Base-by-base conservation (phyloP, 805 yeast genomes). In the Kluyveromyces dobzhanskii region DNA sequence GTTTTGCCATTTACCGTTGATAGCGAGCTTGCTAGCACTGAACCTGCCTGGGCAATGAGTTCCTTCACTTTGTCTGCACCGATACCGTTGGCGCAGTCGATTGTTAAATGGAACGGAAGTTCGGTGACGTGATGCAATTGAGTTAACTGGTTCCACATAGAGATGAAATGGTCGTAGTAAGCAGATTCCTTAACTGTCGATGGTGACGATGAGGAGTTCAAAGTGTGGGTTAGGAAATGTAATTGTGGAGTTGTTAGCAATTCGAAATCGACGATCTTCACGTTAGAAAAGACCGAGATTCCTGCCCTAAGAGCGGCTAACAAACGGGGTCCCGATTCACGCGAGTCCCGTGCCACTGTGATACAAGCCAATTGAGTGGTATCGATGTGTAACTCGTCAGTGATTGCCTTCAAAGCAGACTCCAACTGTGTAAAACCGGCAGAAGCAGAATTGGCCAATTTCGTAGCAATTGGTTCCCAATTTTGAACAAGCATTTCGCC, bases 51-150 rank as follows among this genome's bases (percentile, higher is more conserved):
- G 6, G 13, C 5, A n/a, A 27, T 27, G 16, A 27, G 16, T 12
- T 12, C n/a, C 6, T 12, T 14, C 19, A 79, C 66, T 55, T 83
- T 82, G 16, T 85, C 83, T 1, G 87, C 95, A 13, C 98, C 98
- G 29, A 92, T 85, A n/a, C 98, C 98, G 57, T 92, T 92, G 6
- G 98, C 98, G 29, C 87, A 79, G 63, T 92, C 98, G 14, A 92
- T 76, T 2, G 78, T 73, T 48, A 88, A 68, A 18, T 63, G 14
- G 61, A 38, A 50, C 8, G 44, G 39, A 7, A 50, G 42, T 7
- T 37, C 19, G 6, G 35, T 32, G 29, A 54, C 39, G 17, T 36
- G 39, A 34, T 50, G 41, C 19, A 54, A 25, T 10, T 28, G 28
- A 5, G 46, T 31, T 2, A 56, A 27, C 14, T 48, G 32, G 29